A percentile compares a stretch with the other conserved stretches of the same genome.
Conservation (phyloP, 2,329 filamentous ascomycete species). For the Hirsutella rhossiliensis region DNA sequence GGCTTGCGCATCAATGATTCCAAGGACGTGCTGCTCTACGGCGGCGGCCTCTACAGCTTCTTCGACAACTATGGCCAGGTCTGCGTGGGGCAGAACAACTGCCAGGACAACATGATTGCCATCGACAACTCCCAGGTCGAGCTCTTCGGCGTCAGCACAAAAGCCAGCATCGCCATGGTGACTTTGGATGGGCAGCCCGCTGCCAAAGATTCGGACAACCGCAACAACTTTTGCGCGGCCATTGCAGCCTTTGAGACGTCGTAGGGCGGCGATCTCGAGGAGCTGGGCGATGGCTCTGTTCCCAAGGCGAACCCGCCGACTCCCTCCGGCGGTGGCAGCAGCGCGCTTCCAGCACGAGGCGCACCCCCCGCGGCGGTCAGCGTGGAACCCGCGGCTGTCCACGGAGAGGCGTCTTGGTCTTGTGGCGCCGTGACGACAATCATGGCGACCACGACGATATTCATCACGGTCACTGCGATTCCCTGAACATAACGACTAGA, state of each 20-base stretch:
- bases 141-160: slow-evolving; percentile 61
- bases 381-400: neutral
- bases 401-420: neutral
- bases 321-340: neutral
- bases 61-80: slow-evolving; percentile 69
- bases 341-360: neutral
- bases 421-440: slow-evolving; percentile 6
- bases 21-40: slow-evolving; percentile 55
- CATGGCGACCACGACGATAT: slow-evolving; percentile 9
- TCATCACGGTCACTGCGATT: slow-evolving; percentile 6
- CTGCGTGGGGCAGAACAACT: slow-evolving; percentile 55
- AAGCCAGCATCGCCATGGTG: slow-evolving; percentile 64
- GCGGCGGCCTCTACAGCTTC: slow-evolving; percentile 69
- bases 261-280: neutral
- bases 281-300: neutral
- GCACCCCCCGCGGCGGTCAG: neutral
- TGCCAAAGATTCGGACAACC: slow-evolving; percentile 47
- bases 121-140: slow-evolving; percentile 56
- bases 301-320: neutral
- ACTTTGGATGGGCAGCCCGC: slow-evolving; percentile 43
- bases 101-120: slow-evolving; percentile 68
- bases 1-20: slow-evolving; percentile 61
- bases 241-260: slow-evolving; percentile 36
- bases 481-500: slow-evolving; percentile 6
- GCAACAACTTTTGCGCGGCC: slow-evolving; percentile 53